Evolutionary conservation across 164 flowering plant species (phyloP), one percentile per base, ranked within the genome.

Genomic region (Saururus chinensis): DNA sequence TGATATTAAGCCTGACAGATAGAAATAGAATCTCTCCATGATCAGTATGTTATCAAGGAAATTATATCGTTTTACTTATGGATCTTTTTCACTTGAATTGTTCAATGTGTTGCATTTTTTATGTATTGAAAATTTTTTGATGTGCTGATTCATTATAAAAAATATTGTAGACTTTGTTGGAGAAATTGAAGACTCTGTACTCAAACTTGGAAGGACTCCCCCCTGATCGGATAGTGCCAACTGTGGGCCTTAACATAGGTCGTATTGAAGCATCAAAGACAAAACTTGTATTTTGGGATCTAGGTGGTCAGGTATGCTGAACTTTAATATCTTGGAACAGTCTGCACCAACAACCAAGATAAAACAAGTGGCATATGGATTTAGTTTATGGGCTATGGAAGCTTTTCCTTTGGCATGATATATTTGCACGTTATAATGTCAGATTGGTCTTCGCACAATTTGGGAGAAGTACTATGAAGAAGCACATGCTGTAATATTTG

Each of bases 381-480:
- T 45, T 45, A 12, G 17, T 30, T 2, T 30, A 30, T 30, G 37
- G 6, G 6, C 37, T 30, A 6, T 30, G 37, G 6, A 30, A 30
- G 37, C 6, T 30, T 30, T 30, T 30, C 4, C 37, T 30, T 30
- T 30, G 37, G 37, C 6, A 6, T 30, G 37, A 30, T 30, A 6
- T 30, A 6, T 30, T 30, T 55, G 16, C 30, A 23, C 17, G 21
- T 55, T 13, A 23, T 55, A 23, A 24, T 11, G 19, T 55, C 83
- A 93, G 99, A 83, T 79, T 68, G 95, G 97, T 65, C 92, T 95
- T 57, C 93, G 97, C 41, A 81, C 97, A 64, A 95, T 95, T 57
- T 95, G 99, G 99, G 99, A 93, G 73, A 93, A 93, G 67, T 93
- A 93, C 72, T 93, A 88, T 78, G 99, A 93, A 72, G 99, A 93